Evolutionary conservation across 1,284 basidiomycete species (phyloP), one percentile per base, ranked within the genome.

Genomic region (Coniferiporia weirii): DNA sequence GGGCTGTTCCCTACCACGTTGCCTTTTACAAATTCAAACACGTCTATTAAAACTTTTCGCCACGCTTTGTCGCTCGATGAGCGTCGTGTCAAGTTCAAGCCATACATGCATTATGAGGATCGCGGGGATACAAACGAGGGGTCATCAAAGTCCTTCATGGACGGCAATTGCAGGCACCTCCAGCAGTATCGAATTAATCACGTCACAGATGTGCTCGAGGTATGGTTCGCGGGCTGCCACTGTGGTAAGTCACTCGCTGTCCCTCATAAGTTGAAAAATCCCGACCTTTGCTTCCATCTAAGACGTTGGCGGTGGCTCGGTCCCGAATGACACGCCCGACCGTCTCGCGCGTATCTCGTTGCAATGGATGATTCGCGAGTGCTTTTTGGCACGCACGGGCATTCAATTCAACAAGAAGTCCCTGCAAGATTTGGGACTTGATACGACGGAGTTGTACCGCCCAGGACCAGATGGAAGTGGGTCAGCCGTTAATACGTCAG

Each of bases 31-130:
- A 64, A 58, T 22, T 68, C 68, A 22, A 73, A 74, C 56, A 63
- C 63, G 22, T 66, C 64, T 46, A 67, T 77, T 52, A 59, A 64
- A 0, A 61, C 66, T 47, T 74, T 77, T 56, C 66, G 76, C 6
- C 76, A 79, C 36, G 75, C 75, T 4, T 57, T 78, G 10, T 65
- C 75, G 1, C 69, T 78, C n/a, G 76, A 78, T 60, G 76, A 78
- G 56, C 68, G 68, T 17, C 65, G 69, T 34, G 64, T 56, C 12
- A 46, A 48, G 19, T 67, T 65, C 57, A 63, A 38, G 27, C 56
- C 61, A 9, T 57, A 58, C 36, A 45, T 62, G 32, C 61, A 61
- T 57, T 27, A 59, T 27, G 45, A 53, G 12, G 40, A 46, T 22
- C 38, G 52, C 27, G 52, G 35, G 22, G 17, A 27, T 12, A 47